Evolutionary conservation across 805 yeast species (phyloP).

Genomic region (Metschnikowia lachancei): DNA sequence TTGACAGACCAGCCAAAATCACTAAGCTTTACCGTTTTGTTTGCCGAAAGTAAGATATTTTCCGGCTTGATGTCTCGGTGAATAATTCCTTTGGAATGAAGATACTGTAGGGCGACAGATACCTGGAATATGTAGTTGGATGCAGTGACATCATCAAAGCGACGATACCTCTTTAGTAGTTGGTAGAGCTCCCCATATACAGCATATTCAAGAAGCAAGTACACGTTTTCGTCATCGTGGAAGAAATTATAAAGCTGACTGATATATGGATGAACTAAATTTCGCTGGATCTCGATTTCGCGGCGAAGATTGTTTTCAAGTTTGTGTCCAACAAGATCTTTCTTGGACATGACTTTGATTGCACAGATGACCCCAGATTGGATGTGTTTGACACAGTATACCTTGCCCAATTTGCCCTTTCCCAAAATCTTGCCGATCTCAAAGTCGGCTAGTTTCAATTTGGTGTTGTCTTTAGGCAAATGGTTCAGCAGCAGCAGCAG

Average conservation of each 20-base stretch:
- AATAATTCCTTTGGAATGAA: conserved; percentile 77
- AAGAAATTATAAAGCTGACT: conserved; percentile 83
- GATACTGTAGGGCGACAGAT: conserved; percentile 71
- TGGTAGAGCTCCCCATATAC: conserved; percentile 85
- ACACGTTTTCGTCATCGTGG: conserved; percentile 75
- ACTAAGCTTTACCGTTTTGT: conserved; percentile 76
- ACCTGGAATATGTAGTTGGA: conserved; percentile 80
- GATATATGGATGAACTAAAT: conserved; percentile 73
- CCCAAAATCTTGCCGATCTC: conserved; percentile 87
- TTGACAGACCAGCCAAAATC: conserved; percentile 97
- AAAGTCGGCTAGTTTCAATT: conserved; percentile 54
- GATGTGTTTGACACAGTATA: conserved; percentile 81
- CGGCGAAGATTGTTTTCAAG: conserved; percentile 84
- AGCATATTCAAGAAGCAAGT: conserved; percentile 79
- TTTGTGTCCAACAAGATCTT: conserved; percentile 68
- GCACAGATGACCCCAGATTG: conserved; percentile 81
- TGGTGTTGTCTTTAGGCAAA: background rate
- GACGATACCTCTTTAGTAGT: conserved; percentile 58
- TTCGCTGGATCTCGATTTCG: conserved; percentile 88
- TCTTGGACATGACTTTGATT: conserved; percentile 83
- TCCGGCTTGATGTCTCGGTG: conserved; percentile 96
- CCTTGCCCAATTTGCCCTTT: conserved; percentile 90
- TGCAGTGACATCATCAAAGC: conserved; percentile 72
- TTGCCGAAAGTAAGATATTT: conserved; percentile 73
- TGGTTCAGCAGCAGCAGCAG: background rate